Conservation (phyloP, 1,284 basidiomycete genomes). For the Cryptococcus sp. region DNA sequence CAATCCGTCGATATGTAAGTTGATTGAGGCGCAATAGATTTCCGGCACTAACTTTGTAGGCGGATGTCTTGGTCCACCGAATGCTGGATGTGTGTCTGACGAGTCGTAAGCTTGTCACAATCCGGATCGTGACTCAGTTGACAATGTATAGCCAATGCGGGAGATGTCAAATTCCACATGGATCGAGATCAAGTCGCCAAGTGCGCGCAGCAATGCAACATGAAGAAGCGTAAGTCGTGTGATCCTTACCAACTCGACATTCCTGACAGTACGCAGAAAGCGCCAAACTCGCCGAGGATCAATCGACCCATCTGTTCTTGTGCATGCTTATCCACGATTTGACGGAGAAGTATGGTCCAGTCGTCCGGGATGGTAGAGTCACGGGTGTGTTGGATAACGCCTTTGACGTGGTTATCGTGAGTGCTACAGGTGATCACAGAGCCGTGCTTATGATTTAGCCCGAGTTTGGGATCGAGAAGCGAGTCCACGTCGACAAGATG, state of each 20-base stretch:
- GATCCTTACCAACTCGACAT: not conserved
- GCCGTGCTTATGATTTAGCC: conserved; percentile 45
- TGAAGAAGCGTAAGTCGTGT: conserved; percentile 54
- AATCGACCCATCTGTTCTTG: conserved; percentile 90
- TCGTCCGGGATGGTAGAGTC: conserved; percentile 86
- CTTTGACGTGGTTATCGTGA: conserved; percentile 72
- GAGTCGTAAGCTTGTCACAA: conserved; percentile 53
- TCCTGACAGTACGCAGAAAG: conserved; percentile 20
- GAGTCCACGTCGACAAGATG: conserved; percentile 98
- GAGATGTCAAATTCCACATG: conserved; percentile 86
- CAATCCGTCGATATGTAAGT: conserved; percentile 63
- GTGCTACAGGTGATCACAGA: conserved; percentile 3
- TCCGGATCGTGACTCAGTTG: not conserved
- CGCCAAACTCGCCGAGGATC: conserved; percentile 87
- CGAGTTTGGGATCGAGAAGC: conserved; percentile 96
- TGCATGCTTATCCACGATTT: conserved; percentile 86
- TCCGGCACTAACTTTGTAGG: conserved; percentile 39
- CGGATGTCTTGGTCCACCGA: conserved; percentile 92
- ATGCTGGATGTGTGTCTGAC: conserved; percentile 86
- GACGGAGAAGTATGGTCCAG: conserved; percentile 89
- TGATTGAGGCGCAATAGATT: not conserved
- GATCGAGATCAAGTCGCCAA: conserved; percentile 96
- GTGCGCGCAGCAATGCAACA: conserved; percentile 95
- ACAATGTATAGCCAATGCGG: conserved; percentile 18
- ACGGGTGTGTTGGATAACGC: conserved; percentile 91